These are phyloP conservation scores for Thielaviopsis euricoi DNA, from an alignment of 2,329 filamentous ascomycete genomes.

Conservation along the genomic window DNA sequence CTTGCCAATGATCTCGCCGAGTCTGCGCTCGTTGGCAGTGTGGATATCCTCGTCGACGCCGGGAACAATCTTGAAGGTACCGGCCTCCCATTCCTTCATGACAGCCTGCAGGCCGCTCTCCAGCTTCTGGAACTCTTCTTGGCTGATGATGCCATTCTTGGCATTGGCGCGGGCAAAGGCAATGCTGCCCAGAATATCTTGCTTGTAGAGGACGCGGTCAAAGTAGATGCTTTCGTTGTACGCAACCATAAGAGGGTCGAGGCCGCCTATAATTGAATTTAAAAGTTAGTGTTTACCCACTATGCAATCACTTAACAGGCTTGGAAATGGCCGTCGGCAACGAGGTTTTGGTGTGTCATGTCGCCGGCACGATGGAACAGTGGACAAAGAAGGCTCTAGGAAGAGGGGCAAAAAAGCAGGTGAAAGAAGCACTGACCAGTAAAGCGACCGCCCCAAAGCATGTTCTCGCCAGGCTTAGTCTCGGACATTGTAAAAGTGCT, in stretches of 20 bases:
- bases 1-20: constrained; percentile 75
- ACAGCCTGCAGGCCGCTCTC: constrained; percentile 50
- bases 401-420: neutral
- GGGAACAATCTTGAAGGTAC: constrained; percentile 33
- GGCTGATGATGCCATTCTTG: constrained; percentile 56
- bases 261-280: constrained; percentile 38
- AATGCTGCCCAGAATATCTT: constrained; percentile 67
- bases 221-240: constrained; percentile 74
- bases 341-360: constrained; percentile 7
- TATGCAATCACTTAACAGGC: no score
- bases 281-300: neutral
- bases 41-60: constrained; percentile 46
- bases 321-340: neutral
- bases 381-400: neutral
- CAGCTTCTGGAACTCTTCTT: constrained; percentile 57
- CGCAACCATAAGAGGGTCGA: constrained; percentile 71
- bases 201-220: constrained; percentile 60
- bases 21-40: constrained; percentile 53
- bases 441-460: constrained; percentile 33
- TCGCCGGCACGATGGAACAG: neutral
- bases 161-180: constrained; percentile 69
- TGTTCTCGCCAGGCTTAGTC: constrained; percentile 18
- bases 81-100: constrained; percentile 34
- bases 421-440: constrained; percentile 23
- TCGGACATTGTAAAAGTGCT: constrained; percentile 16